Conservation (phyloP, 2,329 filamentous ascomycete species). For the Sporothrix inflata region DNA sequence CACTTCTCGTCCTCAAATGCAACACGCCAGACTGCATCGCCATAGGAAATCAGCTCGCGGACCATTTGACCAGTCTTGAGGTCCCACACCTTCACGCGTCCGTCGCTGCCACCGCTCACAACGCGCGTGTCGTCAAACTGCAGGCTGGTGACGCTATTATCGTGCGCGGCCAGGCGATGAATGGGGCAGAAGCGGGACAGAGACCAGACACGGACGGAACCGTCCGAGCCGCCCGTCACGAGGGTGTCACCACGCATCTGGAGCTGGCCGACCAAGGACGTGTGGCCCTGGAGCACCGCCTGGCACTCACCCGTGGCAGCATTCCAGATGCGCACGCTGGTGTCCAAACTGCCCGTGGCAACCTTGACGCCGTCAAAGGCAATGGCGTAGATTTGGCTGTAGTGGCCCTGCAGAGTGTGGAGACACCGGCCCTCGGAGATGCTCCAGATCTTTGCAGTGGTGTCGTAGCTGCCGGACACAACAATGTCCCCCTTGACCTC, state of each 20-base stretch:
- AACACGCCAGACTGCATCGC: conserved; percentile 95
- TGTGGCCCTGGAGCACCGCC: conserved; percentile 93
- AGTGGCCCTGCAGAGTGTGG: conserved; percentile 88
- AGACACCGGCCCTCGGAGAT: conserved; percentile 94
- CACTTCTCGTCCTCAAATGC: conserved; percentile 99
- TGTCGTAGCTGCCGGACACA: conserved; percentile 98
- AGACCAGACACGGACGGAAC: conserved; percentile 95
- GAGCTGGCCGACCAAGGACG: conserved; percentile 91
- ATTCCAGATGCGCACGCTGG: conserved; percentile 97
- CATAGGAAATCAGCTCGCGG: conserved; percentile 85
- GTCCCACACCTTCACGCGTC: conserved; percentile 98
- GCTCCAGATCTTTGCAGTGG: conserved; percentile 95
- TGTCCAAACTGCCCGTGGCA: conserved; percentile 93
- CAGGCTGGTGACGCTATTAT: conserved; percentile 96
- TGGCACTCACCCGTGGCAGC: conserved; percentile 81
- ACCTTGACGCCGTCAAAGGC: conserved; percentile 94
- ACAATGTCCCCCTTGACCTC: conserved; percentile 96
- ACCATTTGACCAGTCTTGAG: conserved; percentile 88
- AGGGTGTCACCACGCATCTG: conserved; percentile 95
- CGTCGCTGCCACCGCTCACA: conserved; percentile 93
- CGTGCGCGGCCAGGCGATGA: conserved; percentile 91
- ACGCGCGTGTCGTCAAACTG: conserved; percentile 97
- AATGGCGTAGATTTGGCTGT: conserved; percentile 98
- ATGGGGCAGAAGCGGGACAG: conserved; percentile 88
- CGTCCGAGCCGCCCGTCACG: conserved; percentile 94